A percentile compares a stretch with the other conserved stretches of the same genome.
Evolutionary conservation across 2,329 filamentous ascomycete genomes (phyloP).

Genomic region (Curvularia eragrostidis): DNA sequence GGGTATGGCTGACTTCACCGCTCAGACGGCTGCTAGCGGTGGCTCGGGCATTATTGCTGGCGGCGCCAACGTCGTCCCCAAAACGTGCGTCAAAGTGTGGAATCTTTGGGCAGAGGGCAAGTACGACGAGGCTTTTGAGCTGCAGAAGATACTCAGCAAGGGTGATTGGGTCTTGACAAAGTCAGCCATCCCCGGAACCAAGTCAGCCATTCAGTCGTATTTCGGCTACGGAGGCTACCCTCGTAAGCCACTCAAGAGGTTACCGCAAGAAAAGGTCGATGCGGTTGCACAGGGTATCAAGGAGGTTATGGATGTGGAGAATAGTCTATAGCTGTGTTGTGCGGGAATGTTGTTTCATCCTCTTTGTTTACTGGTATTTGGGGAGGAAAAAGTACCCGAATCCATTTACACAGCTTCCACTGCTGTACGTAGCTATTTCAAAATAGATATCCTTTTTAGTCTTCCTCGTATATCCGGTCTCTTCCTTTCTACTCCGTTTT

Average conservation of each 20-base stretch:
- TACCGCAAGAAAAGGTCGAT: constrained; percentile 63
- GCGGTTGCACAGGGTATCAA: constrained; percentile 51
- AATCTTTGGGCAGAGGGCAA: constrained; percentile 76
- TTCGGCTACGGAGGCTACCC: constrained; percentile 83
- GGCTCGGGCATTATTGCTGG: constrained; percentile 86
- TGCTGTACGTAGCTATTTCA: constrained; percentile 27
- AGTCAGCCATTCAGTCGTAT: constrained; percentile 79
- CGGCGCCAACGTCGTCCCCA: constrained; percentile 84
- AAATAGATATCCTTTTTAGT: constrained; percentile 13
- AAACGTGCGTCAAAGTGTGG: constrained; percentile 80
- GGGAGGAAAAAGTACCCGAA: constrained; percentile 12
- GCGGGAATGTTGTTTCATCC: constrained; percentile 4
- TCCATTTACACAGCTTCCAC: constrained; percentile 23
- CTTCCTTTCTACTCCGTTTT: background rate
- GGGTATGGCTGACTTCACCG: constrained; percentile 85
- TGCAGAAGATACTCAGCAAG: constrained; percentile 79
- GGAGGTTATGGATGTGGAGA: constrained; percentile 72
- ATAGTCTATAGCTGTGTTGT: constrained; percentile 41
- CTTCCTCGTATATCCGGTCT: background rate
- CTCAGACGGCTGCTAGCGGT: constrained; percentile 79
- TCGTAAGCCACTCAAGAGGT: constrained; percentile 72
- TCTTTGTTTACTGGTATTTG: constrained; percentile 10
- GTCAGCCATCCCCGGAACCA: constrained; percentile 83
- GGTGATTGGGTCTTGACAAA: constrained; percentile 86
- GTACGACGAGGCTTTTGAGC: constrained; percentile 73